Conservation (phyloP, 495 filamentous ascomycete genomes). For the Tetracladium setigerum region DNA sequence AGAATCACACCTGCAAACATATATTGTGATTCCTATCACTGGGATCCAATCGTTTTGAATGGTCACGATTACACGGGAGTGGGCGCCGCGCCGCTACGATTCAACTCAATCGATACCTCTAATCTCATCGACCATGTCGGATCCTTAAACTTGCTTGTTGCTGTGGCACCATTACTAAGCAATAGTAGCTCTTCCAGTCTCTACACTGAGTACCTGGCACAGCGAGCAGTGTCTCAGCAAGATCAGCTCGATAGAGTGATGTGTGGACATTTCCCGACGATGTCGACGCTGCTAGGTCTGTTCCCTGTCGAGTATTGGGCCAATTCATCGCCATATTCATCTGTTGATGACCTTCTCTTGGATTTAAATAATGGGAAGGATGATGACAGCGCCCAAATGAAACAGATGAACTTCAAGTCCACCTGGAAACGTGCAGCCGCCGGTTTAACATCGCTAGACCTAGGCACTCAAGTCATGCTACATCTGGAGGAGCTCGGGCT, state of each 20-base stretch:
- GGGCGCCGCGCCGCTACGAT: slow-evolving; percentile 30
- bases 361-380: slow-evolving; percentile 13
- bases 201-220: slow-evolving; percentile 35
- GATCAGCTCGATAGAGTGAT: slow-evolving; percentile 23
- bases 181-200: slow-evolving; percentile 31
- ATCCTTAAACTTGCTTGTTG: slow-evolving; percentile 38
- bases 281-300: slow-evolving; percentile 40
- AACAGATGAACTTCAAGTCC: slow-evolving; percentile 7
- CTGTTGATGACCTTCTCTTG: slow-evolving; percentile 14
- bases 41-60: slow-evolving; percentile 30
- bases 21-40: slow-evolving; percentile 7
- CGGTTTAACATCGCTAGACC: not conserved
- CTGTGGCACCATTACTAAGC: slow-evolving; percentile 37
- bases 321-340: slow-evolving; percentile 29
- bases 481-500: slow-evolving; percentile 22
- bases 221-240: slow-evolving; percentile 2
- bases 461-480: slow-evolving; percentile 2
- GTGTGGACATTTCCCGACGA: slow-evolving; percentile 34
- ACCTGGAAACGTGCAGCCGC: slow-evolving; percentile 10
- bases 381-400: slow-evolving; percentile 8
- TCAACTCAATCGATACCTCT: slow-evolving; percentile 52
- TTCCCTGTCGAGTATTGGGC: slow-evolving; percentile 43
- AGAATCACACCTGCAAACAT: slow-evolving; percentile 6
- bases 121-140: slow-evolving; percentile 44
- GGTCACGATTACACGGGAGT: slow-evolving; percentile 28